phyloP scores from a whole-genome alignment of 495 filamentous ascomycete species.

The Tuber aestivum region DNA sequence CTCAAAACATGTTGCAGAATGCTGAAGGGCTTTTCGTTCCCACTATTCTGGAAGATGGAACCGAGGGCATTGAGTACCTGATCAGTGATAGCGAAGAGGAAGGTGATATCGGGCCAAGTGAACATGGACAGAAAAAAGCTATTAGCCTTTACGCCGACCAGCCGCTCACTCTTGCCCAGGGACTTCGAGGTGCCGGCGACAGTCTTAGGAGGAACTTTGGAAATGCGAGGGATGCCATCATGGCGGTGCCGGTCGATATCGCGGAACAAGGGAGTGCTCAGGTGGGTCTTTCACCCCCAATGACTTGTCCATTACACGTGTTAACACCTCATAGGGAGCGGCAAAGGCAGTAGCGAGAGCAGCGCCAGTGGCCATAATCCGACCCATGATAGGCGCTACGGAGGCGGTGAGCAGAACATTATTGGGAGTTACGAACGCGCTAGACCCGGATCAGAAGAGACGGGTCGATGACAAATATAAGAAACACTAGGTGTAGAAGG shows the following conservation, averaged over 20 bases:
- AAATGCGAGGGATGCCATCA: conserved; percentile 77
- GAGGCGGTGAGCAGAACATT: conserved; percentile 86
- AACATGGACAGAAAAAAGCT: conserved; percentile 62
- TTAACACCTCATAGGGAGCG: conserved; percentile 51
- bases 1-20: conserved; percentile 80
- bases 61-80: conserved; percentile 30
- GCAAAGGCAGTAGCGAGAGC: conserved; percentile 71
- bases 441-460: conserved; percentile 77
- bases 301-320: not conserved
- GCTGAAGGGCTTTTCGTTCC: conserved; percentile 70
- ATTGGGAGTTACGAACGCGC: conserved; percentile 84
- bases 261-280: conserved; percentile 78
- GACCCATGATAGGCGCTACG: conserved; percentile 82
- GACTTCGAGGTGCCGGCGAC: conserved; percentile 67
- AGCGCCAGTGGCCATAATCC: conserved; percentile 82
- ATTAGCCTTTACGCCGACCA: conserved; percentile 91
- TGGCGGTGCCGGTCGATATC: conserved; percentile 87
- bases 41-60: conserved; percentile 30
- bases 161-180: conserved; percentile 78
- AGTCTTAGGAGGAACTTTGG: conserved; percentile 82
- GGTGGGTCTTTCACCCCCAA: conserved; percentile 18
- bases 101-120: conserved; percentile 20
- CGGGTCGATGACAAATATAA: conserved; percentile 66
- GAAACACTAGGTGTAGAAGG: conserved; percentile 18
- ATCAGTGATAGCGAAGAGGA: conserved; percentile 51